Evolutionary conservation across 108 stramenopile species (phyloP).

Genomic region (Cyclotella choctawhatcheeana): DNA sequence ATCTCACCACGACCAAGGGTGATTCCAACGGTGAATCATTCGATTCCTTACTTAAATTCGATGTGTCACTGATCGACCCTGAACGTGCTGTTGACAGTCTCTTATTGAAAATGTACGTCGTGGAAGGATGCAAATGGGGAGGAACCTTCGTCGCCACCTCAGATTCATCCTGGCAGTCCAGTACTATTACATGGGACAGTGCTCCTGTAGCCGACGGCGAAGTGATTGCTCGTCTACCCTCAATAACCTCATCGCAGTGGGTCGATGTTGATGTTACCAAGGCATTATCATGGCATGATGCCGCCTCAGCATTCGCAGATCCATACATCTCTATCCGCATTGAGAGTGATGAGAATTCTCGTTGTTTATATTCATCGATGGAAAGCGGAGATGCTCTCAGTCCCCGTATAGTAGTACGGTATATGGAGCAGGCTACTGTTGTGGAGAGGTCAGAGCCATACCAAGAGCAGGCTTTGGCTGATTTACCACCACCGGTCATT

Average conservation of each 20-base stretch:
- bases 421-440: conserved; percentile 3
- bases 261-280: conserved; percentile 14
- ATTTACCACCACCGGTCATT: conserved; percentile 7
- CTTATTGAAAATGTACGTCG: conserved; percentile 4
- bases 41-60: conserved; percentile 26
- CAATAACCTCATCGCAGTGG: background rate
- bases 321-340: conserved; percentile 18
- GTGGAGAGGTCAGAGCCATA: background rate
- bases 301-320: background rate
- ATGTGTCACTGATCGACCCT: conserved; percentile 10
- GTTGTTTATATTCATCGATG: conserved; percentile 37
- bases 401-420: conserved; percentile 18
- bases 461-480: background rate
- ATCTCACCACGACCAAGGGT: background rate
- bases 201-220: conserved; percentile 19
- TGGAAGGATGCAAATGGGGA: conserved; percentile 16
- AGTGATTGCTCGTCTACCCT: background rate
- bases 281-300: conserved; percentile 3
- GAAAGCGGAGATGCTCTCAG: conserved; percentile 17
- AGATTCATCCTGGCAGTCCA: conserved; percentile 1
- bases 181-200: conserved; percentile 18
- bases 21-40: conserved; percentile 17
- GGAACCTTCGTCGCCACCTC: conserved; percentile 18
- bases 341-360: conserved; percentile 21
- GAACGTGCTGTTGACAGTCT: conserved; percentile 1